Conservation (phyloP, 2,329 filamentous ascomycete species). For the Diaporthe sp. region DNA sequence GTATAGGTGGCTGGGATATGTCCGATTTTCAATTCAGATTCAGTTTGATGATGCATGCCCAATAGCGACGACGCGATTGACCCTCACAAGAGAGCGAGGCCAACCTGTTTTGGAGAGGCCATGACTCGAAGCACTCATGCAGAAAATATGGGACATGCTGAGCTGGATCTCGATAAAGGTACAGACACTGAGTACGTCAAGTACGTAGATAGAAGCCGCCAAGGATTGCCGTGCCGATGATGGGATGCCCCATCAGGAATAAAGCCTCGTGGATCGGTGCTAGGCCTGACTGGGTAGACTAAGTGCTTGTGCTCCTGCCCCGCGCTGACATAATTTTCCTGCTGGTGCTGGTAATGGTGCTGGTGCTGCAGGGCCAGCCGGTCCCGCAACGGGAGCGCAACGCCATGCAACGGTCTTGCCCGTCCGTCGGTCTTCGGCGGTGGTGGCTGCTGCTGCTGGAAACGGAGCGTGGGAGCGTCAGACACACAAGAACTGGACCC, state of each 20-base stretch:
- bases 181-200: background rate
- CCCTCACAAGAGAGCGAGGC: background rate
- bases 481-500: slow-evolving; percentile 29
- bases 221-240: slow-evolving; percentile 60
- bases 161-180: slow-evolving; percentile 7
- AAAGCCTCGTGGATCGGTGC: slow-evolving; percentile 15
- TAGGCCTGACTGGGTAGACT: slow-evolving; percentile 69
- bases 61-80: background rate
- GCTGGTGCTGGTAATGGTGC: background rate
- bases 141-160: slow-evolving; percentile 1
- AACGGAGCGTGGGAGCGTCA: slow-evolving; percentile 20
- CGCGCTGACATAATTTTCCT: slow-evolving; percentile 35
- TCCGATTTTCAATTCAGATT: background rate
- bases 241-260: slow-evolving; percentile 15
- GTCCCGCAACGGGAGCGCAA: slow-evolving; percentile 33
- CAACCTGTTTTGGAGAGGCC: slow-evolving; percentile 5
- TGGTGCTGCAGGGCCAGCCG: slow-evolving; percentile 2
- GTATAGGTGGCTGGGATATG: background rate
- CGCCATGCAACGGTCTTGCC: slow-evolving; percentile 27
- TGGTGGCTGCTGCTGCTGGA: background rate
- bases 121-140: background rate
- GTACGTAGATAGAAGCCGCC: background rate
- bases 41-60: slow-evolving; percentile 7
- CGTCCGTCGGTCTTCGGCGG: slow-evolving; percentile 25
- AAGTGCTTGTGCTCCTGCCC: slow-evolving; percentile 54